Evolutionary conservation across 2,329 filamentous ascomycete genomes (phyloP).

Genomic region (Pestalotiopsis sp.): DNA sequence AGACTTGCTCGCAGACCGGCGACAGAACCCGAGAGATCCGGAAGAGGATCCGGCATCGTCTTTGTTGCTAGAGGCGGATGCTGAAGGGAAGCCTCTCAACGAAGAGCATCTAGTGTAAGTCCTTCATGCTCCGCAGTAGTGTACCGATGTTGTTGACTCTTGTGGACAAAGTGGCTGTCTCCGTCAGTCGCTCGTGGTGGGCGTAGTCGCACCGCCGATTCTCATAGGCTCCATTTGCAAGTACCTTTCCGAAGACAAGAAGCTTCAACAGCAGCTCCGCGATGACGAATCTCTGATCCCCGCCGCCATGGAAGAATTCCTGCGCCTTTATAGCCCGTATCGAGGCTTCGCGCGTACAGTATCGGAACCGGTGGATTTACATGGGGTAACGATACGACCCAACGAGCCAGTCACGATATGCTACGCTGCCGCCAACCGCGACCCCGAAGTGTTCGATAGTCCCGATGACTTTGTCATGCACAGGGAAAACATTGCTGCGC

Average conservation of each 20-base stretch:
- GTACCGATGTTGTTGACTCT: neutral
- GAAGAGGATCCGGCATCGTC: constrained; percentile 24
- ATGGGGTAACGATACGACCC: constrained; percentile 17
- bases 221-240: constrained; percentile 23
- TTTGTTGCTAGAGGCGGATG: constrained; percentile 17
- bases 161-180: constrained; percentile 19
- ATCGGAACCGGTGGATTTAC: neutral
- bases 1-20: constrained; percentile 20
- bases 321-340: constrained; percentile 22
- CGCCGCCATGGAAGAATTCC: constrained; percentile 24
- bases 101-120: constrained; percentile 21
- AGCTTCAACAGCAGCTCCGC: constrained; percentile 16
- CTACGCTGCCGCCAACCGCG: constrained; percentile 22
- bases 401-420: constrained; percentile 21
- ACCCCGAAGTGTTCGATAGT: constrained; percentile 20
- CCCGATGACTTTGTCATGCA: constrained; percentile 22
- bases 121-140: too few species aligned
- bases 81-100: constrained; percentile 18
- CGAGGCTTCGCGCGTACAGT: constrained; percentile 14
- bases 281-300: constrained; percentile 20
- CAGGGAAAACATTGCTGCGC: constrained; percentile 19
- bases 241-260: constrained; percentile 20
- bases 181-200: constrained; percentile 22
- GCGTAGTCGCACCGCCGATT: constrained; percentile 18
- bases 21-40: constrained; percentile 15